Evolutionary conservation across 345 rosid genomes (phyloP).

Genomic region (Toxicodendron radicans): DNA sequence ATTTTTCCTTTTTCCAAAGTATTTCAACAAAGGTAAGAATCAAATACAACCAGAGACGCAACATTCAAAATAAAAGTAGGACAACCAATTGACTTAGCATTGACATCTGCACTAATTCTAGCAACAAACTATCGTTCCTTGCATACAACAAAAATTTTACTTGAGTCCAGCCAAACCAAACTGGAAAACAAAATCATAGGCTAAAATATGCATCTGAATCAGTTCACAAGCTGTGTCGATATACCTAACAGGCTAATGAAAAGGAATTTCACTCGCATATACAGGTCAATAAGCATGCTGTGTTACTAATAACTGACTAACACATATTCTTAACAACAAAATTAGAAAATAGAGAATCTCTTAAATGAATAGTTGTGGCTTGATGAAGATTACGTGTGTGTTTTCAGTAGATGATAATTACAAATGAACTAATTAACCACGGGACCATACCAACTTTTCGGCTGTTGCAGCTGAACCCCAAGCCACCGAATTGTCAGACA

Average conservation of each 20-base stretch:
- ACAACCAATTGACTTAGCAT: neutral
- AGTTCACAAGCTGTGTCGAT: neutral
- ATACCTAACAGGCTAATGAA: neutral
- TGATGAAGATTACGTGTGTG: neutral
- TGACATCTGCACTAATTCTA: neutral
- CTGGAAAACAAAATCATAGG: neutral
- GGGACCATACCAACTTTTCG: slow-evolving; percentile 64
- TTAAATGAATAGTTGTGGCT: neutral
- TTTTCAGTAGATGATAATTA: neutral
- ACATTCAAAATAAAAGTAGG: neutral
- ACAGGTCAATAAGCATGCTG: neutral
- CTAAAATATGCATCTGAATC: neutral
- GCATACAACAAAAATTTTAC: neutral
- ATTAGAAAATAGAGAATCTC: neutral
- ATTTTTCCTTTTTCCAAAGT: neutral
- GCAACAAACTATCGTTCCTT: neutral
- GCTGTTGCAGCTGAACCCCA: slow-evolving; percentile 52
- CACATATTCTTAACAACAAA: neutral
- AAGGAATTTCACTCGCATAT: neutral
- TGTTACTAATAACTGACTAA: neutral
- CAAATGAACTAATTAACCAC: neutral
- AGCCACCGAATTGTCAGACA: slow-evolving; percentile 63
- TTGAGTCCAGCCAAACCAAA: slow-evolving; percentile 3
- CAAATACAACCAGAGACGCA: neutral
- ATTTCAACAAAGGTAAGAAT: neutral